Evolutionary conservation across 1,284 basidiomycete genomes (phyloP), one percentile per base, ranked within the genome.

Genomic region (Vanrija pseudolonga): DNA sequence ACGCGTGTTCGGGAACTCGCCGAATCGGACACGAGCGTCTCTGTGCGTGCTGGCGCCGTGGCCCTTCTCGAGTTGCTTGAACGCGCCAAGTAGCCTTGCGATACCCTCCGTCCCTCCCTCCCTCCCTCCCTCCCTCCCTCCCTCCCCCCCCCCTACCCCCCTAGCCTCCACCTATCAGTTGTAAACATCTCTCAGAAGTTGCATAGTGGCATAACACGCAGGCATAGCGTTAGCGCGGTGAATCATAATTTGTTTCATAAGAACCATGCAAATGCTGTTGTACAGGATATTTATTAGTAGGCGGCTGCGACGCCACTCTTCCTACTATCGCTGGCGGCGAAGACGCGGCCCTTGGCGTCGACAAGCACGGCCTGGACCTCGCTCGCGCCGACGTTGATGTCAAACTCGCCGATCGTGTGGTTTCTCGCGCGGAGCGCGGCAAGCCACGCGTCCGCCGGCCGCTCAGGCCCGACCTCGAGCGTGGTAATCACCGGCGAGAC

Each of bases 401-500:
- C 76, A 55, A 77, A 77, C 57, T 55, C 79, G 32, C 82, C 82
- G 28, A 92, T 76, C 53, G 86, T 84, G 72, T 96, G 92, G 0
- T 89, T 90, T 43, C 84, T 77, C 3, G 70, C 67, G 45, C 75
- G 68, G 24, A 96, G 78, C 3, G 72, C 84, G 17, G 82, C 76
- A 4, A 91, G 56, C 24, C 86, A 64, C 23, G 80, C 68, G 24
- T 65, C 52, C 3, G 85, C 82, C 64, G 86, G 84, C 0, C 81
- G 79, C 19, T 68, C 66, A 4, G 72, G 72, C 3, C 72, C 72
- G 22, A 74, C 71, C 48, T 95, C 92, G 26, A 83, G 81, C 14
- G 86, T 82, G 5, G 89, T 80, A 23, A 75, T 43, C 15, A 70
- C 56, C 0, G 95, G 94, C 58, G 86, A 86, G 24, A 96, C 78